A percentile compares a stretch with the other conserved stretches of the same genome.
phyloP scores from a whole-genome alignment of 352 stramenopile genomes.

The Pythium dissimile region DNA sequence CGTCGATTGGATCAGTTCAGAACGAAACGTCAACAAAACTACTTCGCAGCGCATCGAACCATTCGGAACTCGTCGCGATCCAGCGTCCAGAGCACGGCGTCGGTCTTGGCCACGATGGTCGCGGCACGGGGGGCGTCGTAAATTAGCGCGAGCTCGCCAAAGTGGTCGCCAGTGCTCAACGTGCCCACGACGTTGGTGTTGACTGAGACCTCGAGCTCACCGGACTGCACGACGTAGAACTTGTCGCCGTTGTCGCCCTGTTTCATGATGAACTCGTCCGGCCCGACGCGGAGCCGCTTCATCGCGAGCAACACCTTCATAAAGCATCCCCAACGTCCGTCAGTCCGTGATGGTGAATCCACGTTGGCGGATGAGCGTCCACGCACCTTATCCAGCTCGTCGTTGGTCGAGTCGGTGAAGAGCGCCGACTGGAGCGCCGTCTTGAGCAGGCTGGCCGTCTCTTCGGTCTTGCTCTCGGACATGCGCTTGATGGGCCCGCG shows the following conservation, averaged over 20 bases:
- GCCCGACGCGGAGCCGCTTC: constrained; percentile 48
- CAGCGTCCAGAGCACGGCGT: constrained; percentile 87
- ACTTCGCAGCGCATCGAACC: too few relatives aligned
- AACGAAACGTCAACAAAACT: too few relatives aligned
- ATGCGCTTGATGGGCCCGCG: constrained; percentile 23
- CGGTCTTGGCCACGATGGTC: constrained; percentile 87
- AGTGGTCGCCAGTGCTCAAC: constrained; percentile 62
- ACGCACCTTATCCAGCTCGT: constrained; percentile 60
- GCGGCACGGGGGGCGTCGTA: constrained; percentile 87
- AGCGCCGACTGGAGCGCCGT: constrained; percentile 55
- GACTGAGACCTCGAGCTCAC: constrained; percentile 68
- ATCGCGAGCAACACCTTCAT: constrained; percentile 78
- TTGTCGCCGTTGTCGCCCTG: constrained; percentile 90
- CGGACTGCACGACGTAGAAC: constrained; percentile 87
- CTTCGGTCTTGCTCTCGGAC: constrained; percentile 60
- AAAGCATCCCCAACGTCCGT: too few relatives aligned
- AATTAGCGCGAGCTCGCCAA: constrained; percentile 91
- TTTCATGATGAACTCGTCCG: constrained; percentile 89
- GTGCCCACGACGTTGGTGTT: constrained; percentile 54
- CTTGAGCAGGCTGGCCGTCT: constrained; percentile 47
- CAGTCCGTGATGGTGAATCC: too few relatives aligned
- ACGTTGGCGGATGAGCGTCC: not conserved
- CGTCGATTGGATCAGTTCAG: too few relatives aligned
- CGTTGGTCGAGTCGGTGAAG: constrained; percentile 58
- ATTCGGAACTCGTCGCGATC: constrained; percentile 87